Conservation (phyloP, 2,329 filamentous ascomycete species). For the Dactylonectria macrodidyma region DNA sequence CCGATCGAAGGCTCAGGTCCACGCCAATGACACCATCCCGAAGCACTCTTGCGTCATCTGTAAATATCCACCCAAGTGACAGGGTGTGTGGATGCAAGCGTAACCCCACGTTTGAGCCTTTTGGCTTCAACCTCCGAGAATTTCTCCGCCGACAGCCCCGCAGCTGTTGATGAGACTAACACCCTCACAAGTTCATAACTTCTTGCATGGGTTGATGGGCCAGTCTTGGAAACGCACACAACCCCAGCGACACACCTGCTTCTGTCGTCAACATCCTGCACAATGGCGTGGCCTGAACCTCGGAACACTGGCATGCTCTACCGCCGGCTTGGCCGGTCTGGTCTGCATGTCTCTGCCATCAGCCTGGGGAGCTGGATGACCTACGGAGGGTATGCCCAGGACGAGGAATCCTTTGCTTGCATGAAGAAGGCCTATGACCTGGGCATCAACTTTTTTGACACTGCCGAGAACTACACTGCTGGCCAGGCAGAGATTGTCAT, state of each 20-base stretch:
- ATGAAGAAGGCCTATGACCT: conserved; percentile 74
- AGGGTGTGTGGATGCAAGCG: neutral
- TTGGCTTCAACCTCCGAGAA: conserved; percentile 32
- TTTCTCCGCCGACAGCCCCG: conserved; percentile 44
- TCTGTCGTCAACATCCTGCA: conserved; percentile 32
- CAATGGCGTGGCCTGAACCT: conserved; percentile 61
- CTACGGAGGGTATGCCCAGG: conserved; percentile 76
- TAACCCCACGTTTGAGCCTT: conserved; percentile 30
- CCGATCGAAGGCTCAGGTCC: conserved; percentile 14
- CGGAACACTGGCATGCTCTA: conserved; percentile 62
- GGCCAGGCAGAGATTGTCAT: conserved; percentile 76
- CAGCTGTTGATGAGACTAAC: conserved; percentile 7
- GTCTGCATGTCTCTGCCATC: conserved; percentile 78
- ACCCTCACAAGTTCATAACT: conserved; percentile 15
- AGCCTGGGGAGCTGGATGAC: conserved; percentile 77
- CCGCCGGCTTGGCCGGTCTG: conserved; percentile 64
- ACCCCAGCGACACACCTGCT: conserved; percentile 10
- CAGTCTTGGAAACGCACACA: conserved; percentile 3
- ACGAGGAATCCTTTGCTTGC: conserved; percentile 72
- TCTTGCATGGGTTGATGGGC: conserved; percentile 21
- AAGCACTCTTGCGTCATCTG: conserved; percentile 37
- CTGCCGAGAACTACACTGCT: conserved; percentile 71
- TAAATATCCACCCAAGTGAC: conserved; percentile 22
- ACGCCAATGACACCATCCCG: conserved; percentile 36
- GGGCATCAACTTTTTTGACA: conserved; percentile 76